Percentiles rank a stretch among this genome's conserved stretches.
phyloP scores from a whole-genome alignment of 2,329 filamentous ascomycete genomes.

The Xylaria sp. region DNA sequence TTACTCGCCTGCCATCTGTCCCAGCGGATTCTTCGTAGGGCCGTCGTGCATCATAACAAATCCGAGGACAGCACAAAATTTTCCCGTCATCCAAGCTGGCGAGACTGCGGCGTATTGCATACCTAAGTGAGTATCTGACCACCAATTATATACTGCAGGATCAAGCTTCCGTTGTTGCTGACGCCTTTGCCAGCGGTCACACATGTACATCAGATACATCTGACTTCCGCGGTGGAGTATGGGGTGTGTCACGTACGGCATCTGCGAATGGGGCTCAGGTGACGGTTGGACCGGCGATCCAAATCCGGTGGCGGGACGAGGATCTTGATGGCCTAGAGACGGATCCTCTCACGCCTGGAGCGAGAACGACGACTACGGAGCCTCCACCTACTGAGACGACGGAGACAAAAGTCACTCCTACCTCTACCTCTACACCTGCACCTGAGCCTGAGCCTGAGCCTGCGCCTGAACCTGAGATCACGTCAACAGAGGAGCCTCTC shows the following conservation, averaged over 20 bases:
- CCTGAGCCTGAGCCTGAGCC: too few species aligned
- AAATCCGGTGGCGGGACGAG: constrained; percentile 42
- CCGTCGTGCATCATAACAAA: constrained; percentile 37
- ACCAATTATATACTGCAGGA: not conserved
- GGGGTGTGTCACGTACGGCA: constrained; percentile 43
- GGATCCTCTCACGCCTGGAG: constrained; percentile 40
- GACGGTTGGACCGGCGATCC: constrained; percentile 41
- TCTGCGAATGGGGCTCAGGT: constrained; percentile 29
- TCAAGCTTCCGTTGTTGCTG: not conserved
- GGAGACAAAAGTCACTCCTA: not conserved
- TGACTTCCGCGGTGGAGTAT: constrained; percentile 37
- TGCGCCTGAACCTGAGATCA: constrained; percentile 6
- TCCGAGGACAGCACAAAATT: constrained; percentile 47
- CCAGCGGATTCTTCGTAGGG: constrained; percentile 40
- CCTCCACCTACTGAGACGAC: not conserved
- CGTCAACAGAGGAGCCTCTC: not conserved
- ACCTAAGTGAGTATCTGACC: constrained; percentile 41
- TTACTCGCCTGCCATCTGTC: constrained; percentile 44
- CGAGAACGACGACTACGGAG: constrained; percentile 14
- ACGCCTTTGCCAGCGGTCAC: constrained; percentile 45
- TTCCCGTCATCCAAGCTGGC: constrained; percentile 36
- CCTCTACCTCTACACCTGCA: not conserved
- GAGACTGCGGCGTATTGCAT: constrained; percentile 44
- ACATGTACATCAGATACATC: constrained; percentile 53
- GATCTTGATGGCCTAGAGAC: constrained; percentile 42